Evolutionary conservation across 2,329 filamentous ascomycete genomes (phyloP), one percentile per base, ranked within the genome.

Genomic region (Fusarium cicatricum): DNA sequence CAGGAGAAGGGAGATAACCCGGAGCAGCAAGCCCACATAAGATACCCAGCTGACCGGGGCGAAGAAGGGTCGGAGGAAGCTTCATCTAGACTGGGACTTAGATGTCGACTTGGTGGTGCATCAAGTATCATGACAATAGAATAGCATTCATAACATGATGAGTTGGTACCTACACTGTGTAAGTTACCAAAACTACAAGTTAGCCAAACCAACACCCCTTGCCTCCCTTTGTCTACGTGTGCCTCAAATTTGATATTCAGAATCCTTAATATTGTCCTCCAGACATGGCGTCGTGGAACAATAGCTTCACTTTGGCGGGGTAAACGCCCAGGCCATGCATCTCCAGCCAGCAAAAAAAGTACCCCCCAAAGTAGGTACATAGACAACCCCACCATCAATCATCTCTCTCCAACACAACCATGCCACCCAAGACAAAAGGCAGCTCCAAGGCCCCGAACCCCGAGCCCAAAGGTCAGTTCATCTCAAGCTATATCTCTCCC

Each of bases 341-440:
- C 57, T 47, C 60, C 45, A 58, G 51, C 50, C 29, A n/a, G 34
- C 17, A 26, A 50, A 64, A 64, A 55, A 52, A 55, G 62, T 53
- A 66, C 61, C 23, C n/a, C 9, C 23, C 58, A 60, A 44, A 50
- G 41, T 40, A 55, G 48, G 39, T 8, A 26, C 23, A 26, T 8
- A 23, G 21, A 4, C 21, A 57, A 63, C 65, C 60, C 66, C 66
- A 66, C 66, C 66, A 68, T 65, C 63, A 59, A 53, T 45, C 56
- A 54, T 29, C 58, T 52, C 55, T 55, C 50, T 65, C 59, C 62
- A 50, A 31, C 55, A 41, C 52, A 45, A 58, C 68, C 65, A 76
- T 76, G 74, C 73, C 74, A 58, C 71, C 72, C 60, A 76, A 75
- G 66, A 58, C 70, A 61, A 75, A 75, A 70, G 65, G 59, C 62